Base-by-base conservation (phyloP, 441 rosid genomes). In the Macaranga tanarius region DNA sequence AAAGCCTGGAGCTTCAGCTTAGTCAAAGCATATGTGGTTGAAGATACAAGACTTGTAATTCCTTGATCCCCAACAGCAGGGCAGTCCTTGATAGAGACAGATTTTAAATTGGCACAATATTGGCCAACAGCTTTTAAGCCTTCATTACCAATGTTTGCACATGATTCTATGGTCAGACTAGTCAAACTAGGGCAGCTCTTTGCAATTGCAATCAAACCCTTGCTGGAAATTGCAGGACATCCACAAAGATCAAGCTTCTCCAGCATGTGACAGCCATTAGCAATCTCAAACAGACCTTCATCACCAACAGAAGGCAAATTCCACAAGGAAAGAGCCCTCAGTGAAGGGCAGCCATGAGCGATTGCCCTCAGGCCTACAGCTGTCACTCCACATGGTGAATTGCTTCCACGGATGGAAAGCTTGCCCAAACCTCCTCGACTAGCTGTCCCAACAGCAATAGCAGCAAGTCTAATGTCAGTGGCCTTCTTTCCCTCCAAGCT, bases 401-500 rank as follows among this genome's bases (percentile, higher is more conserved):
- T 83, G 73, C 62, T 85, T 58, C 96, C 99, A 5, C 86, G 75
- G 50, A 95, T 81, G 10, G 81, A 76, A 60, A 95, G 90, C 69
- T 95, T 93, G 4, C 90, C 95, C 47, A 95, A 73, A 31, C 99
- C 98, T 10, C 99, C 97, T 56, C 88, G 89, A 16, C 76, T 74
- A 44, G 93, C 86, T 48, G 96, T 91, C 71, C 98, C 97, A 31
- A 93, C 97, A 25, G 95, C 91, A 10, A 95, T 81, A 0, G 99
- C 87, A 65, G 99, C 96, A 65, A 95, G 90, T 60, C 95, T 88
- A 65, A 88, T 75, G 82, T 95, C 99, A 0, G 97, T 93, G 0
- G 98, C 97, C 74, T 92, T 93, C 86, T 86, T 91, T 63, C 94
- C 98, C 79, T 90, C 95, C 81, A 95, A 83, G 75, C 84, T 87